Base-by-base conservation (phyloP, 192 early-diverging fungal genomes). In the Backusella parvicylindrica region DNA sequence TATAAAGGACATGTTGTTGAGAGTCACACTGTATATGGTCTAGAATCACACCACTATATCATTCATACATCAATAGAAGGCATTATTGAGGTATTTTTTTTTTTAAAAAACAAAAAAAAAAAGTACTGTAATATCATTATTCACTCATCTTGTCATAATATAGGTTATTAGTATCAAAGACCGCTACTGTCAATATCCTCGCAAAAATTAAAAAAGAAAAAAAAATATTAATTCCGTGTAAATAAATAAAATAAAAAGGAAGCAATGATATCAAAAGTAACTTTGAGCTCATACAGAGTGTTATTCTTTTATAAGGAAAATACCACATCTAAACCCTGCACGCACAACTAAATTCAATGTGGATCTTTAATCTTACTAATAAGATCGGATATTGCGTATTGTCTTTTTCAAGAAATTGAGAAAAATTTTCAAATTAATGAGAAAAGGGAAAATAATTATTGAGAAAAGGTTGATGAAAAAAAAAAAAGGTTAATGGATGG, bases 31-130 rank as follows among this genome's bases (percentile, higher is more conserved):
- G 76, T 86, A 2, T 43, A 77, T 41, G 73, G 76, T 71, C 35
- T 86, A 30, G 38, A 77, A 43, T 66, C 74, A 53, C 64, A 82
- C 43, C 41, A 72, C 8, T 77, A 86, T 74, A 70, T 73, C 23
- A 82, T 86, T 60, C 79, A 64, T 38, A 82, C 80, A 37, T 79
- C 84, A 15, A 72, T 71, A 37, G 77, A 81, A 67, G 84, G 84
- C 65, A 76, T 75, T 31, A 79, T 83, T 18, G 81, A 83, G 75
- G 78, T 13, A 6, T 63, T 35, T 60, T 1, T 68, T 30, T 12
- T n/a, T 30, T 36, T 28, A 3, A 23, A 13, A 32, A 43, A 23
- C n/a, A 31, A 18, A 9, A 28, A 26, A 12, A 11, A n/a, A 41
- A 35, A 11, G 5, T 71, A 26, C 16, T 49, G 8, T 63, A 23